Evolutionary conservation across 768 basidiomycete genomes (phyloP).

Genomic region (Termitomyces sp.): DNA sequence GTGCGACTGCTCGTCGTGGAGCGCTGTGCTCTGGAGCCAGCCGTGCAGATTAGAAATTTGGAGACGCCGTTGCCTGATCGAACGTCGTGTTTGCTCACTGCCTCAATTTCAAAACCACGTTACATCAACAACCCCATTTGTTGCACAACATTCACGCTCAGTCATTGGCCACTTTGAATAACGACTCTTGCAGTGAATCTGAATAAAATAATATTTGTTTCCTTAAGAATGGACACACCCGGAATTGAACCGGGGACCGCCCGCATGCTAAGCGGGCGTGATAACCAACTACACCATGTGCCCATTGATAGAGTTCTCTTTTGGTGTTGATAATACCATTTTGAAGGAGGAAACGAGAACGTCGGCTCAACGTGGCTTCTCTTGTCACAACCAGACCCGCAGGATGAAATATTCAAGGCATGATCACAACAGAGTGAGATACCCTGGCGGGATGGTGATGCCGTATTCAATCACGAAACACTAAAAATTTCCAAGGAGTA

Average conservation of each 20-base stretch:
- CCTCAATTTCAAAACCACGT: conserved; percentile 10
- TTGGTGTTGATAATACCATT: too few species aligned
- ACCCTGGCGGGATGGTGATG: background rate
- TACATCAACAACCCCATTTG: conserved; percentile 6
- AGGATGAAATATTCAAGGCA: background rate
- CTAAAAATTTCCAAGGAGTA: background rate
- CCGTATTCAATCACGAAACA: background rate
- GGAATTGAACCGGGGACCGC: conserved; percentile 4
- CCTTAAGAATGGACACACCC: background rate
- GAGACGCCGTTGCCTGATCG: background rate
- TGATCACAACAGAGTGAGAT: background rate
- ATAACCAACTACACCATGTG: conserved; percentile 6
- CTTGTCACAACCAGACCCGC: too few species aligned
- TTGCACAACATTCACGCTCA: background rate
- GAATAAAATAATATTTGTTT: too few species aligned
- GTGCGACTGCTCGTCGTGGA: background rate
- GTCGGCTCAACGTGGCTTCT: too few species aligned
- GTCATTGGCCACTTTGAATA: background rate
- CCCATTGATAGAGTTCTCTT: background rate
- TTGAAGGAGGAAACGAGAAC: too few species aligned
- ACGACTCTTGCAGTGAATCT: background rate
- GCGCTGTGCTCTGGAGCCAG: background rate
- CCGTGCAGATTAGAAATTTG: background rate
- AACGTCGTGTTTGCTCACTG: conserved; percentile 11
- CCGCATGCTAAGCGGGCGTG: conserved; percentile 5